phyloP scores from a whole-genome alignment of 768 basidiomycete species.

The Lentinula raphanica region DNA sequence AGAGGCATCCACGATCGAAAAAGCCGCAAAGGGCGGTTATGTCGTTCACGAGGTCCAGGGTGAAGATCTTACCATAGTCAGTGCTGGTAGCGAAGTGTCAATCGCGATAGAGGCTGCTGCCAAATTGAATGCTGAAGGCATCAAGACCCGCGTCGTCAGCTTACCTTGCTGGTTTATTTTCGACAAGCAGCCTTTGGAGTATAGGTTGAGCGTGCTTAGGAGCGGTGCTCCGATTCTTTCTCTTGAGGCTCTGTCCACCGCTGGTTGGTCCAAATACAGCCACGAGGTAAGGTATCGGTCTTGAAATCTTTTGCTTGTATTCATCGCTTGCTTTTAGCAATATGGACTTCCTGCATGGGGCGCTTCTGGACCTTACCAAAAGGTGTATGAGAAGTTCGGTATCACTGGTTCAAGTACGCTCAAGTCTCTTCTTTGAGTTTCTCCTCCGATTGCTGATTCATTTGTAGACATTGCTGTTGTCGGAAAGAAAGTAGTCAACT shows the following conservation, averaged over 20 bases:
- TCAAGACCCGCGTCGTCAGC: slow-evolving; percentile 80
- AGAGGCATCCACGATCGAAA: slow-evolving; percentile 80
- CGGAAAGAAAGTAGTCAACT: slow-evolving; percentile 80
- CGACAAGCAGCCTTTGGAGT: slow-evolving; percentile 74
- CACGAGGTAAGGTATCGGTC: slow-evolving; percentile 56
- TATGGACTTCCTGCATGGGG: slow-evolving; percentile 76
- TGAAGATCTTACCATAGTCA: slow-evolving; percentile 87
- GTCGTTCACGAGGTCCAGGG: slow-evolving; percentile 75
- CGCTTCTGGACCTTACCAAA: slow-evolving; percentile 82
- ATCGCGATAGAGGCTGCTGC: slow-evolving; percentile 85
- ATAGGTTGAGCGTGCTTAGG: slow-evolving; percentile 79
- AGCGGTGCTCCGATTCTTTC: slow-evolving; percentile 88
- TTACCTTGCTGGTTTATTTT: slow-evolving; percentile 89
- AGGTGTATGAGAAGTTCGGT: slow-evolving; percentile 90
- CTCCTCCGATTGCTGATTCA: not conserved
- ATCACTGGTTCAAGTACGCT: slow-evolving; percentile 67
- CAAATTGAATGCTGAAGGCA: slow-evolving; percentile 69
- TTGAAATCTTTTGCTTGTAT: slow-evolving; percentile 7
- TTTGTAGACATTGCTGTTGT: slow-evolving; percentile 68
- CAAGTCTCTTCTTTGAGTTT: slow-evolving; percentile 14
- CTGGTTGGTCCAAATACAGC: slow-evolving; percentile 86
- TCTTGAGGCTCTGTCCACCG: slow-evolving; percentile 77
- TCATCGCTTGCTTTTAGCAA: slow-evolving; percentile 38
- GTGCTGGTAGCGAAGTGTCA: slow-evolving; percentile 82
- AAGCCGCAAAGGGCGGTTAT: slow-evolving; percentile 81